Conservation (phyloP, 495 filamentous ascomycete species). For the Hypoxylon rickii region DNA sequence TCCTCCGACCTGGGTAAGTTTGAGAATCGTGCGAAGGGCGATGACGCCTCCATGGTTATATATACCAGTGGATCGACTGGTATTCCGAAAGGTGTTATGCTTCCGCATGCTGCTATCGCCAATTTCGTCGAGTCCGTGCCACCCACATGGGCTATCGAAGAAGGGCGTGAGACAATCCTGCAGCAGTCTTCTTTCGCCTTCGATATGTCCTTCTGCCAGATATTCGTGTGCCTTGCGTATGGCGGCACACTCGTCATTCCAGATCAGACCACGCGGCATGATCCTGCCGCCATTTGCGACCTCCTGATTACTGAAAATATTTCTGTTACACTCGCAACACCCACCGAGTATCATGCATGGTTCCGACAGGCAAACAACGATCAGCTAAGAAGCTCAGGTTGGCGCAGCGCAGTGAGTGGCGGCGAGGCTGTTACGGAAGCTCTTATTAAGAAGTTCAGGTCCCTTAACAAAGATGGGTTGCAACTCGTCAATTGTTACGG, state of each 20-base stretch:
- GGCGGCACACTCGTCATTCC: slow-evolving; percentile 34
- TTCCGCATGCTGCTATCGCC: slow-evolving; percentile 33
- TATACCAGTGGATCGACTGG: slow-evolving; percentile 56
- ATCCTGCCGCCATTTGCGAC: slow-evolving; percentile 26
- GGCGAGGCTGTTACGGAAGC: not conserved
- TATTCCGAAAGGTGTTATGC: slow-evolving; percentile 48
- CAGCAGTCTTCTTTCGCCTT: slow-evolving; percentile 39
- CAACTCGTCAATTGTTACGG: not conserved
- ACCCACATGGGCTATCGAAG: not conserved
- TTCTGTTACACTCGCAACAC: slow-evolving; percentile 26
- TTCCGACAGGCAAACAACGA: not conserved
- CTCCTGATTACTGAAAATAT: slow-evolving; percentile 24
- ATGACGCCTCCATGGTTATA: slow-evolving; percentile 37
- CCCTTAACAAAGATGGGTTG: not conserved
- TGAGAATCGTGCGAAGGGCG: not conserved
- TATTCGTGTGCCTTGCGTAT: slow-evolving; percentile 24
- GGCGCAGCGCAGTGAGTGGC: not conserved
- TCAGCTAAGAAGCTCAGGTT: not conserved
- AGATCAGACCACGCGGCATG: slow-evolving; percentile 7
- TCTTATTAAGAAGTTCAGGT: not conserved
- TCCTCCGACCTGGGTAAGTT: not conserved
- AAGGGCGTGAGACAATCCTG: slow-evolving; percentile 25
- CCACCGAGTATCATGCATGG: slow-evolving; percentile 30
- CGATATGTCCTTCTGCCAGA: slow-evolving; percentile 34
- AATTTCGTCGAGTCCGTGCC: slow-evolving; percentile 17